Percentiles rank a stretch among this genome's conserved stretches.
phyloP scores from a whole-genome alignment of 805 yeast genomes.

The Ogataea wickerhamii region DNA sequence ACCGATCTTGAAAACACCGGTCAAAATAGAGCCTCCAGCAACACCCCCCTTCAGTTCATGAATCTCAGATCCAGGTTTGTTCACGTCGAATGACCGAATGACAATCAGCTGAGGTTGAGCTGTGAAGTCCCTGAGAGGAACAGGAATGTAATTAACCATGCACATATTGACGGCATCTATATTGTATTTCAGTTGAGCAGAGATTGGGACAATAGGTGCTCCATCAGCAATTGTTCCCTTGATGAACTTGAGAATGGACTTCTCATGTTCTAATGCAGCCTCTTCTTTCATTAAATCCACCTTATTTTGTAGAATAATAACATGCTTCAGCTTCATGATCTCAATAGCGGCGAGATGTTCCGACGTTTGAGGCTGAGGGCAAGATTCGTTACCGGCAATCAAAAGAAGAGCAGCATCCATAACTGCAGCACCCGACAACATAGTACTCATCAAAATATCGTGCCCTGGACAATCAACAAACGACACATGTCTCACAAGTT shows the following conservation, averaged over 20 bases:
- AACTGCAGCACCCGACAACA: constrained; percentile 99
- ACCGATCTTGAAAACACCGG: constrained; percentile 94
- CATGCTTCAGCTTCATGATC: constrained; percentile 97
- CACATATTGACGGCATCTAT: constrained; percentile 98
- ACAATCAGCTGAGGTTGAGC: constrained; percentile 95
- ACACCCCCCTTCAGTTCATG: constrained; percentile 99
- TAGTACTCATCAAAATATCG: constrained; percentile 99
- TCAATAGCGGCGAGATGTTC: constrained; percentile 99
- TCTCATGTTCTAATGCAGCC: constrained; percentile 91
- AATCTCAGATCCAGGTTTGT: constrained; percentile 97
- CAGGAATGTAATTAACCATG: constrained; percentile 92
- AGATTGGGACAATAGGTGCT: constrained; percentile 97
- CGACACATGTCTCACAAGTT: constrained; percentile 91
- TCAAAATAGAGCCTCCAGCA: constrained; percentile 98
- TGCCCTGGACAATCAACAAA: constrained; percentile 99
- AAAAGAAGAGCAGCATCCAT: constrained; percentile 98
- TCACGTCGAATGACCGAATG: constrained; percentile 97
- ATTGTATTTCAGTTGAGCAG: constrained; percentile 97
- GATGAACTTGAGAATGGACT: constrained; percentile 86
- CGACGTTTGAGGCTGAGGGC: constrained; percentile 99
- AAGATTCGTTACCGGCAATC: constrained; percentile 97
- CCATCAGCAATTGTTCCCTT: constrained; percentile 99
- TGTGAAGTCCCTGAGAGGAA: constrained; percentile 91
- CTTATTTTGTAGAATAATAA: constrained; percentile 93
- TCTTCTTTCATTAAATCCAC: constrained; percentile 99